A percentile compares a stretch with the other conserved stretches of the same genome.
Evolutionary conservation across 106 monocot genomes (phyloP).

Genomic region (Dactylorhiza incarnata): DNA sequence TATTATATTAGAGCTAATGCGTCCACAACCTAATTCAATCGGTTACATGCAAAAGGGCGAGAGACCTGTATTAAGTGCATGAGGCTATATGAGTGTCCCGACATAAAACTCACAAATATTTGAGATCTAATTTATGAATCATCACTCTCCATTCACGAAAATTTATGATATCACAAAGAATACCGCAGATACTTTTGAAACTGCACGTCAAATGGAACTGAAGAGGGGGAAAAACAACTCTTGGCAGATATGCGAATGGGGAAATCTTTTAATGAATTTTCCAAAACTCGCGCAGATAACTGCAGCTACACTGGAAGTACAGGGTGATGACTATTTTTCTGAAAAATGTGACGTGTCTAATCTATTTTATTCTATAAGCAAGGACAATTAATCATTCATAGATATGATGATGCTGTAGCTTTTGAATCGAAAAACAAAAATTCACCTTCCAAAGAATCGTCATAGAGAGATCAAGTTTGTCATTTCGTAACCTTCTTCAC

Average conservation of each 20-base stretch:
- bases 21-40: no score
- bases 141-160: no score
- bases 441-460: neutral
- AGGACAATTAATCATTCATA: neutral
- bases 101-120: no score
- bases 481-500: constrained; percentile 47
- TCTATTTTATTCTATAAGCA: neutral
- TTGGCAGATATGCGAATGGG: neutral
- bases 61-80: no score
- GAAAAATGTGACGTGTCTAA: neutral
- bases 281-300: neutral
- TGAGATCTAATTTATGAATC: no score
- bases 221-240: no score
- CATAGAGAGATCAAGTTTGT: neutral
- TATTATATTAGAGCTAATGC: no score
- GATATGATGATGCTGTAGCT: neutral
- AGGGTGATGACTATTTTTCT: neutral
- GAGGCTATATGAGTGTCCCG: no score
- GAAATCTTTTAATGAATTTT: neutral
- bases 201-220: no score
- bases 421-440: neutral
- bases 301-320: neutral
- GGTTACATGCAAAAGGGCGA: no score
- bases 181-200: no score
- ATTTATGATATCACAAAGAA: no score